phyloP scores from a whole-genome alignment of 2,329 filamentous ascomycete genomes.

The Diaporthe velutina region DNA sequence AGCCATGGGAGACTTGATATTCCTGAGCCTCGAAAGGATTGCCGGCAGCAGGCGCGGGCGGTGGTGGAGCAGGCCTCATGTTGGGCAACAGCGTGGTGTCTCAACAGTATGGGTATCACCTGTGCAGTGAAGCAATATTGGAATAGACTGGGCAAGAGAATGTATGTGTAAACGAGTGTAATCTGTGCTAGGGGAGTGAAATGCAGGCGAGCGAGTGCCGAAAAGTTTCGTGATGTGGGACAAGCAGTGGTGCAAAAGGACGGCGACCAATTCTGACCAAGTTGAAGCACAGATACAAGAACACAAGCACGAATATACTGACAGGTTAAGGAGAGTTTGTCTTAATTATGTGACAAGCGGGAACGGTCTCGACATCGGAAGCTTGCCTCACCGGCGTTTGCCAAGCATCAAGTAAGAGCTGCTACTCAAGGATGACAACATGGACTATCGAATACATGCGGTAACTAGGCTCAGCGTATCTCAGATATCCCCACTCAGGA shows the following conservation, averaged over 20 bases:
- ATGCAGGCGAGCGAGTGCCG: neutral
- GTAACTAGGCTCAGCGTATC: neutral
- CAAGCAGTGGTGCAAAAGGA: conserved; percentile 10
- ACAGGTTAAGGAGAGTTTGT: neutral
- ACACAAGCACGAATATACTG: neutral
- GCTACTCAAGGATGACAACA: neutral
- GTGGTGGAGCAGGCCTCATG: conserved; percentile 26
- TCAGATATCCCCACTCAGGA: neutral
- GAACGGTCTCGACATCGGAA: neutral
- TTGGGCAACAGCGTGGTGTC: neutral
- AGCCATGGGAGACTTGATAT: conserved; percentile 32
- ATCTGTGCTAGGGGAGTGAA: neutral
- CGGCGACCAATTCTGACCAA: neutral
- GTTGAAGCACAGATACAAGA: neutral
- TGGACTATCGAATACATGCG: conserved; percentile 26
- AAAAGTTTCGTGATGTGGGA: neutral
- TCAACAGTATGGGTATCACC: neutral
- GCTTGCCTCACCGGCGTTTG: neutral
- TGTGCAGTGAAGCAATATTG: neutral
- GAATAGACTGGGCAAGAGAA: neutral
- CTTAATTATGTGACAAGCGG: conserved; percentile 5
- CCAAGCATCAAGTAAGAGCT: neutral
- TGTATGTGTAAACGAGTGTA: conserved; percentile 5
- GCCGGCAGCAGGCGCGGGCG: neutral
- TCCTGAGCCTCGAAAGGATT: conserved; percentile 39